phyloP scores from a whole-genome alignment of 352 stramenopile genomes.

The Saprolegnia diclina region DNA sequence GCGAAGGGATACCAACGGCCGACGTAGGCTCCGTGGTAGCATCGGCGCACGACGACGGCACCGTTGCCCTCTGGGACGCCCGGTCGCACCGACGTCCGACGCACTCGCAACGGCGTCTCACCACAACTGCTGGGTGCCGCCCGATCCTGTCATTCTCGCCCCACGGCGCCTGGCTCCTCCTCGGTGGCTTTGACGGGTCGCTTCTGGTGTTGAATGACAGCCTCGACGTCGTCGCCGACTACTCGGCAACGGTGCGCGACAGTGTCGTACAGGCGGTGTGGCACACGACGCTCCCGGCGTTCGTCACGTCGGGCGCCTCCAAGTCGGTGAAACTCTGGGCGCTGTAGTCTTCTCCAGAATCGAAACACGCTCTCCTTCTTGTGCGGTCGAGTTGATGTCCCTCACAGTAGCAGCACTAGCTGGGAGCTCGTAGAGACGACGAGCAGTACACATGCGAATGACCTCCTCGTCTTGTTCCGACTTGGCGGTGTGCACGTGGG shows the following conservation, averaged over 20 bases:
- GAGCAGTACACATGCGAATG: no score
- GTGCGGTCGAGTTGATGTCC: background rate
- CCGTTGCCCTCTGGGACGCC: constrained; percentile 57
- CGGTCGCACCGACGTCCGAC: constrained; percentile 33
- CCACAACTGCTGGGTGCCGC: constrained; percentile 45
- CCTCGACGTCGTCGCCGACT: constrained; percentile 32
- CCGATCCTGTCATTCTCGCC: constrained; percentile 50
- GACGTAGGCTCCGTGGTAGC: constrained; percentile 32
- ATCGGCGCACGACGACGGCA: constrained; percentile 59
- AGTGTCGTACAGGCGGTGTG: constrained; percentile 66
- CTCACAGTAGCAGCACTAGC: no score
- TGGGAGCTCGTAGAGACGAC: no score
- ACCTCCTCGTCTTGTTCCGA: no score
- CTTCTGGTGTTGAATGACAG: constrained; percentile 35
- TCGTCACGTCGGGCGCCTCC: constrained; percentile 19
- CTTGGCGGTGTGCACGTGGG: no score
- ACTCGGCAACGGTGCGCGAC: constrained; percentile 44
- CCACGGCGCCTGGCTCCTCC: constrained; percentile 52
- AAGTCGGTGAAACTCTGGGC: constrained; percentile 28
- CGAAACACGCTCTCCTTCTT: no score
- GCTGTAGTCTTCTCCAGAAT: background rate
- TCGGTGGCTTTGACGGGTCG: constrained; percentile 53
- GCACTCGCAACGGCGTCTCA: constrained; percentile 35
- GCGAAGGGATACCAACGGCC: background rate
- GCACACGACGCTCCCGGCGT: constrained; percentile 41